Conservation (phyloP, 1,139 yeast genomes). For the Saccharomyces hybrid region DNA sequence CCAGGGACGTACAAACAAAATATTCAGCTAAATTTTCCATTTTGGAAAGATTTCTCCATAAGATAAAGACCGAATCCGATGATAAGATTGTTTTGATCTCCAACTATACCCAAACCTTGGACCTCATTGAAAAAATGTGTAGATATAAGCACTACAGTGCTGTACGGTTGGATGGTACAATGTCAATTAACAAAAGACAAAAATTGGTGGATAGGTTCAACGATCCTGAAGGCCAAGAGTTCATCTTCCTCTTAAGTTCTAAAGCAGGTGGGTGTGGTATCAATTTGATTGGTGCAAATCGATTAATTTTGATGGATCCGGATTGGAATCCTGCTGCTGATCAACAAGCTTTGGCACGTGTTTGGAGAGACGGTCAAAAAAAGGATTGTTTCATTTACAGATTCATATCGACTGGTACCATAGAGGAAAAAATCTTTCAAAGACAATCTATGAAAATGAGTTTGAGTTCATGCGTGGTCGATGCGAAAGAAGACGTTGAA, state of each 20-base stretch:
- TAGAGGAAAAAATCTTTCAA: slow-evolving; percentile 93
- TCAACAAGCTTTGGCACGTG: slow-evolving; percentile 95
- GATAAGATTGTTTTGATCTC: slow-evolving; percentile 93
- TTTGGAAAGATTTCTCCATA: slow-evolving; percentile 62
- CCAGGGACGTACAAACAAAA: slow-evolving; percentile 47
- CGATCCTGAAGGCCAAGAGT: slow-evolving; percentile 83
- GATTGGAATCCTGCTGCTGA: slow-evolving; percentile 99
- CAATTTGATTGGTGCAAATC: slow-evolving; percentile 90
- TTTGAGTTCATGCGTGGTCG: slow-evolving; percentile 91
- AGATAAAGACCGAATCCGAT: slow-evolving; percentile 72
- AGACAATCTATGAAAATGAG: slow-evolving; percentile 95
- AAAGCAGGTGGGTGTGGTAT: slow-evolving; percentile 99
- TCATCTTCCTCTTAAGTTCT: slow-evolving; percentile 80
- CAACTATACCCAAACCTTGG: slow-evolving; percentile 89
- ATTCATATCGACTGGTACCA: slow-evolving; percentile 89
- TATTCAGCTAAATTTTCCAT: slow-evolving; percentile 54
- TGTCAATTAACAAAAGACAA: slow-evolving; percentile 88
- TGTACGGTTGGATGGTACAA: slow-evolving; percentile 86
- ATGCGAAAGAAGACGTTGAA: slow-evolving; percentile 92
- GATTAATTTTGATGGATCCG: slow-evolving; percentile 83
- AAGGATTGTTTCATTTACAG: slow-evolving; percentile 93
- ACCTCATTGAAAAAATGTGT: slow-evolving; percentile 82
- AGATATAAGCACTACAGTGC: slow-evolving; percentile 65
- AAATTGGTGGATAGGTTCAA: slow-evolving; percentile 86
- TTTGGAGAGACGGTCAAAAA: slow-evolving; percentile 98